Conservation (phyloP, 2,329 filamentous ascomycete genomes). For the Apiospora rasikravindrae region DNA sequence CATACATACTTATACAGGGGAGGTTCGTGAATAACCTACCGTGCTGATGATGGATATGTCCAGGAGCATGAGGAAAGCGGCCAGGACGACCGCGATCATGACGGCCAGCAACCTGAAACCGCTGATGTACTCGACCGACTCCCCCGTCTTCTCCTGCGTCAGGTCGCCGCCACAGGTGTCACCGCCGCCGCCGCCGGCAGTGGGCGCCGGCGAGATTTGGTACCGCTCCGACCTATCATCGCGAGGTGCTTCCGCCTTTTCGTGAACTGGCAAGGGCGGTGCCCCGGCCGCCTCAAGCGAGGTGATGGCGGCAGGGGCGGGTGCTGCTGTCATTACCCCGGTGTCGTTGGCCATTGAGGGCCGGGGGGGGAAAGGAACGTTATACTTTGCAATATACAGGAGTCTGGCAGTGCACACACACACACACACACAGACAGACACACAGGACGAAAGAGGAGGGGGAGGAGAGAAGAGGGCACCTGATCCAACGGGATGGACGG, state of each 20-base stretch:
- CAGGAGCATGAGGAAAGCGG: conserved; percentile 53
- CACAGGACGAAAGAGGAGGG: background rate
- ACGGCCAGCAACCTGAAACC: conserved; percentile 34
- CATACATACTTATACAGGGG: background rate
- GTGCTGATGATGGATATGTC: conserved; percentile 61
- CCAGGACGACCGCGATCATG: conserved; percentile 45
- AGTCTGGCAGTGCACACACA: background rate
- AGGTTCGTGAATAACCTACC: conserved; percentile 34
- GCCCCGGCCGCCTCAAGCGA: background rate
- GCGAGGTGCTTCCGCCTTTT: background rate
- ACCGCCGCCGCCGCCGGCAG: background rate
- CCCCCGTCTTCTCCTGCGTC: conserved; percentile 25
- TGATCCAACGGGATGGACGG: background rate
- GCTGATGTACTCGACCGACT: conserved; percentile 32
- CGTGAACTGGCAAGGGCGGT: background rate
- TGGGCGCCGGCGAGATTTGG: background rate
- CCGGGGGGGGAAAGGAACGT: background rate
- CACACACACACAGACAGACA: too few relatives aligned
- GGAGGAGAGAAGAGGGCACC: background rate
- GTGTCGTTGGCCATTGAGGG: background rate
- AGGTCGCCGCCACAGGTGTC: background rate
- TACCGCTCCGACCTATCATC: background rate
- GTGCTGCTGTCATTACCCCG: background rate
- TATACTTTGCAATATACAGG: background rate
- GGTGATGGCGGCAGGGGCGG: background rate